phyloP scores from a whole-genome alignment of 805 yeast genomes.

The Saturnispora ahearnii region DNA sequence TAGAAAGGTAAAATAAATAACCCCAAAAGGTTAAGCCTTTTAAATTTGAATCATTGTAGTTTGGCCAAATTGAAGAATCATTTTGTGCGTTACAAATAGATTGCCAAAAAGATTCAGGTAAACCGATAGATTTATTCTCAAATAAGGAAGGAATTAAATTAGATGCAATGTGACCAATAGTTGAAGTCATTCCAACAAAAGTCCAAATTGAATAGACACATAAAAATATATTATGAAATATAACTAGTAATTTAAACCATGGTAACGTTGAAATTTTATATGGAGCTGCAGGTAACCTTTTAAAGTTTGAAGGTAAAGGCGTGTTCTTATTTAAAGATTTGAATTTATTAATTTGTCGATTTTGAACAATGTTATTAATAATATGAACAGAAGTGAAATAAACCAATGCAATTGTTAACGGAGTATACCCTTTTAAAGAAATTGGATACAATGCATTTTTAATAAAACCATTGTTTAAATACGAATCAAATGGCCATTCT shows the following conservation, averaged over 20 bases:
- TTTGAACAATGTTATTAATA: conserved; percentile 38
- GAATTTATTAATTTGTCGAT: conserved; percentile 35
- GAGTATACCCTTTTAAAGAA: conserved; percentile 43
- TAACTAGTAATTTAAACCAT: conserved; percentile 44
- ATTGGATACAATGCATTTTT: conserved; percentile 28
- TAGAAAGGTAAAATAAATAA: conserved; percentile 59
- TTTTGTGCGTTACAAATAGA: conserved; percentile 43
- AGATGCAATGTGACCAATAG: conserved; percentile 31
- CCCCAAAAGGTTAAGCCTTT: conserved; percentile 49
- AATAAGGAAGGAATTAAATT: conserved; percentile 25
- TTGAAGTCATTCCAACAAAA: conserved; percentile 50
- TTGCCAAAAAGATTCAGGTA: conserved; percentile 45
- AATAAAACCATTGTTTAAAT: conserved; percentile 17
- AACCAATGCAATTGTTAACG: conserved; percentile 46
- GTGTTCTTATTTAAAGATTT: conserved; percentile 19
- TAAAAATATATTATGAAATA: conserved; percentile 51
- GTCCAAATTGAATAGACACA: conserved; percentile 68
- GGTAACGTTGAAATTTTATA: conserved; percentile 35
- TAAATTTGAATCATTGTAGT: conserved; percentile 17
- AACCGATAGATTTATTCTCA: conserved; percentile 10
- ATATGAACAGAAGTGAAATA: conserved; percentile 53
- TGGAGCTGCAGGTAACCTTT: conserved; percentile 46
- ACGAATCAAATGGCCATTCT: conserved; percentile 21
- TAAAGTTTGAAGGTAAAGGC: conserved; percentile 21
- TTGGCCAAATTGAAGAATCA: conserved; percentile 49